Base-by-base conservation (phyloP, 2,329 filamentous ascomycete genomes). In the Zymoseptoria brevis region DNA sequence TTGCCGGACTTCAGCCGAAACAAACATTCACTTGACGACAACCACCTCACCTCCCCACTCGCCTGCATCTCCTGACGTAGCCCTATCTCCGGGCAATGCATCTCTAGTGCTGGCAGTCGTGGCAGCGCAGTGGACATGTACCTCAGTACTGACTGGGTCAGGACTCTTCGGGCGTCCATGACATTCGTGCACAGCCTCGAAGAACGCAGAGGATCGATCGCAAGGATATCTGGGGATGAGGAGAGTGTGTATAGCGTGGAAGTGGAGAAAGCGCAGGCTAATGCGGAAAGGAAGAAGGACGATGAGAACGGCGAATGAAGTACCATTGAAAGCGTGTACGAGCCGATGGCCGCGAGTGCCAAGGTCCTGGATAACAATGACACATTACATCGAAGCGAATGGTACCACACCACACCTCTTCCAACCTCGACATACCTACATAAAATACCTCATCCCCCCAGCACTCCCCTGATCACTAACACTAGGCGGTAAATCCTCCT, bases 401-500 rank as follows among this genome's bases (percentile, higher is more conserved):
- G 21, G 4, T 22, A 22, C 21, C 21, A 22, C 21, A 22, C 21
- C 21, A 22, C 21, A 22, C 21, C 21, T 22, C 21, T 22, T 22
- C 21, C 21, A 2, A 22, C 21, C 21, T 13, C 35, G 5, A 16
- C 35, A 45, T 21, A 35, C 52, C 52, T 57, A 60, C 57, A 61
- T 57, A 24, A 54, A 41, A 4, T 57, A 55, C 11, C 49, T 55
- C n/a, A 54, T 51, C 35, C 60, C 57, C 19, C 41, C 50, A 2
- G 1, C 26, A 8, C 35, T 53, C 16, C 35, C 35, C 16, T 45
- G 13, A 16, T 45, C 13, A 45, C 35, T 67, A 54, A 75, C 57
- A 63, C 75, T 77, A 22, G 75, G 75, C 57, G 75, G 75, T 57
- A 76, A 50, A 69, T 79, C 76, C 59, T 75, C 74, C 51, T 63